Percentiles rank a stretch among this genome's conserved stretches.
These are phyloP conservation scores for Globisporangium paddicum DNA, from an alignment of 352 stramenopile genomes.

Conservation along the genomic window DNA sequence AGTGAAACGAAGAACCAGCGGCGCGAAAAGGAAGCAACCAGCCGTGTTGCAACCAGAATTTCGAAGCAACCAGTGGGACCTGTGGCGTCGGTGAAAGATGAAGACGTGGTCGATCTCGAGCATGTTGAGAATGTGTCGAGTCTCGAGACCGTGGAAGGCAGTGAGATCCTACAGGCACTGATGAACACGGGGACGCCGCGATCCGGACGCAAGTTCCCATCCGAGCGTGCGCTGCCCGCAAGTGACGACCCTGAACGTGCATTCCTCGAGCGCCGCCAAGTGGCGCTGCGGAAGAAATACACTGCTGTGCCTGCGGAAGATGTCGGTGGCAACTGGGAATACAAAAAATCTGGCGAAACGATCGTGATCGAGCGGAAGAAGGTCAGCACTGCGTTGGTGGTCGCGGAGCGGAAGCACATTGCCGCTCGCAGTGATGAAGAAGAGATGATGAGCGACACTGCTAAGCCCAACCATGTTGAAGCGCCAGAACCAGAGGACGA, in stretches of 20 bases:
- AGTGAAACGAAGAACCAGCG: slow-evolving; percentile 9
- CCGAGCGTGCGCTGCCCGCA: slow-evolving; percentile 32
- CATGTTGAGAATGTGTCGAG: slow-evolving; percentile 25
- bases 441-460: not conserved
- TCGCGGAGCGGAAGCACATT: not conserved
- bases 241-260: slow-evolving; percentile 52
- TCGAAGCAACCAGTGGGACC: slow-evolving; percentile 7
- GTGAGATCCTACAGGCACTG: slow-evolving; percentile 50
- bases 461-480: not conserved
- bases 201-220: slow-evolving; percentile 38
- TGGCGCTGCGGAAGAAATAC: slow-evolving; percentile 35
- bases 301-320: slow-evolving; percentile 19
- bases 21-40: no score
- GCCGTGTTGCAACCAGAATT: slow-evolving; percentile 11
- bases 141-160: slow-evolving; percentile 63
- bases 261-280: slow-evolving; percentile 34
- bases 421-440: not conserved
- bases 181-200: slow-evolving; percentile 38
- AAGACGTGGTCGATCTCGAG: slow-evolving; percentile 44
- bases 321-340: slow-evolving; percentile 20
- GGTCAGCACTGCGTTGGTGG: not conserved
- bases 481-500: not conserved
- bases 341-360: slow-evolving; percentile 4
- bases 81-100: slow-evolving; percentile 15
- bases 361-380: slow-evolving; percentile 18